Conservation (phyloP, 371 early-diverging fungal species). For the Entomophthora muscae region DNA sequence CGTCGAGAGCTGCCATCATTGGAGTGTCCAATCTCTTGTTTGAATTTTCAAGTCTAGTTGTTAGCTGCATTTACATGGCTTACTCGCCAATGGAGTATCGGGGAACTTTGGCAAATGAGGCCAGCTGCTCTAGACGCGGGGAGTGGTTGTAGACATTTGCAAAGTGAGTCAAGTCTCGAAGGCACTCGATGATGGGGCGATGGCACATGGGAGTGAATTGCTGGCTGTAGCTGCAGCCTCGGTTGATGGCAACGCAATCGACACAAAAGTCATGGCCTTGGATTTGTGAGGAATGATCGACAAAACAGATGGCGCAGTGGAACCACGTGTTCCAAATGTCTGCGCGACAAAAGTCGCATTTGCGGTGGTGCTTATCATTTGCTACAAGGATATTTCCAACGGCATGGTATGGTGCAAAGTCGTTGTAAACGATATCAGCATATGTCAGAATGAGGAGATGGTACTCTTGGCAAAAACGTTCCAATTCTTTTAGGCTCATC, state of each 20-base stretch:
- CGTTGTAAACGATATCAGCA: not conserved
- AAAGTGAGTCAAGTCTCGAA: not conserved
- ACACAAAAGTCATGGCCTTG: not conserved
- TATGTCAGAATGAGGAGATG: not conserved
- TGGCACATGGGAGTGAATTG: not conserved
- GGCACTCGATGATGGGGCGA: not conserved
- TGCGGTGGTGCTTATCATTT: constrained; percentile 4
- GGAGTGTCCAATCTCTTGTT: not conserved
- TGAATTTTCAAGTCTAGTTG: not conserved
- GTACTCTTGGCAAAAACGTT: not conserved
- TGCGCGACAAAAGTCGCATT: constrained; percentile 16
- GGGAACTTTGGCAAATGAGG: not conserved
- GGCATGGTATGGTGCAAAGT: not conserved
- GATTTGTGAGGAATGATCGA: not conserved
- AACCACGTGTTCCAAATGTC: constrained; percentile 21
- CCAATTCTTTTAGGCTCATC: not conserved
- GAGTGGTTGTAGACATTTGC: not conserved
- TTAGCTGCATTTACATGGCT: not conserved
- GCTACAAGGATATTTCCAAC: not conserved
- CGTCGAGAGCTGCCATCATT: not conserved
- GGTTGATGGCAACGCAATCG: not conserved
- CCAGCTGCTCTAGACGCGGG: not conserved
- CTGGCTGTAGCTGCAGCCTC: not conserved
- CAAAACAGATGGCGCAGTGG: constrained; percentile 34
- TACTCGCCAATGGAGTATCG: not conserved